Evolutionary conservation across 106 monocot species (phyloP).

Genomic region (Phalaenopsis aphrodite): DNA sequence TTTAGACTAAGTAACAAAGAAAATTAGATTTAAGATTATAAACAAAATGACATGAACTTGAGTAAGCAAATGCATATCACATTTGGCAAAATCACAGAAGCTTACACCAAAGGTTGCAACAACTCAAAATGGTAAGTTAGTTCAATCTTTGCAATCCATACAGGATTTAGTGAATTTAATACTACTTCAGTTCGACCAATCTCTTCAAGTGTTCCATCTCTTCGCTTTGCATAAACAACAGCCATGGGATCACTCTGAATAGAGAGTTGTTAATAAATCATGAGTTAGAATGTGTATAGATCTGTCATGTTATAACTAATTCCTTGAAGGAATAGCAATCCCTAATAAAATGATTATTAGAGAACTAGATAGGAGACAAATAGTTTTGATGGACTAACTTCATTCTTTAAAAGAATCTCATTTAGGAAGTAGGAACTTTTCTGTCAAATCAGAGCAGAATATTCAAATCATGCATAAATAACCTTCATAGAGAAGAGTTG

Average conservation of each 20-base stretch:
- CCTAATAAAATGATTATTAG: neutral
- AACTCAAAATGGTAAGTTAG: conserved; percentile 86
- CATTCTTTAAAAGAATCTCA: neutral
- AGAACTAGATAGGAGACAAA: neutral
- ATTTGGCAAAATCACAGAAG: conserved; percentile 17
- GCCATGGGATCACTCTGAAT: conserved; percentile 91
- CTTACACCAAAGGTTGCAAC: conserved; percentile 87
- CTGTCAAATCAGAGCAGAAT: neutral
- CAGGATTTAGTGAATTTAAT: conserved; percentile 83
- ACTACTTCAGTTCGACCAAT: conserved; percentile 92
- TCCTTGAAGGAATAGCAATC: neutral
- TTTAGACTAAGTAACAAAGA: neutral
- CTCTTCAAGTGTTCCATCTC: conserved; percentile 88
- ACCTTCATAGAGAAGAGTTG: neutral
- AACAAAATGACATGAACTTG: neutral
- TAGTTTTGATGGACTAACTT: neutral
- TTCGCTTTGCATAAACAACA: conserved; percentile 64
- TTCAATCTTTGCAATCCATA: conserved; percentile 60
- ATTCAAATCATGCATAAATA: neutral
- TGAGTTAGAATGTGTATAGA: neutral
- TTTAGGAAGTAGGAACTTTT: neutral
- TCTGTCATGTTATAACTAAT: neutral
- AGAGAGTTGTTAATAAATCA: conserved; percentile 17
- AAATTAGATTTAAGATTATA: neutral
- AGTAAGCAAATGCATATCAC: neutral